These are phyloP conservation scores for Dictyostelium capitatum DNA, from an alignment of 78 protist species.

Conservation along the genomic window DNA sequence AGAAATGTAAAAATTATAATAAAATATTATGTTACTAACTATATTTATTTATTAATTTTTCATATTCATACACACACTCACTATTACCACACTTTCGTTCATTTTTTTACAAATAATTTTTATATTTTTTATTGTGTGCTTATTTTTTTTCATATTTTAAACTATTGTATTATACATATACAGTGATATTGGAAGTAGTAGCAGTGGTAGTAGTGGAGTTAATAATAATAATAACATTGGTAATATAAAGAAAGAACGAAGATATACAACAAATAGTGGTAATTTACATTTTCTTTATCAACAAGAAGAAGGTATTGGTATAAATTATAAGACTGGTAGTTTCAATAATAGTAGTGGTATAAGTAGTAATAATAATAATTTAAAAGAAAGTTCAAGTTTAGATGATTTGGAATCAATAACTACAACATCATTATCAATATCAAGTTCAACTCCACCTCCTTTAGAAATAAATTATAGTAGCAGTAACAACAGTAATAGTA, in stretches of 20 bases:
- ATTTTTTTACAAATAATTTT: too few relatives aligned
- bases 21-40: too few relatives aligned
- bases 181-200: too few relatives aligned
- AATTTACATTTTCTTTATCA: not conserved
- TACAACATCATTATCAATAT: not conserved
- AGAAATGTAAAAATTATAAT: too few relatives aligned
- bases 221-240: not conserved
- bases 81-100: too few relatives aligned
- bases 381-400: not conserved
- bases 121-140: too few relatives aligned
- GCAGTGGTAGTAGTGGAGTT: too few relatives aligned
- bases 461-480: not conserved
- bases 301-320: conserved; percentile 5
- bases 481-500: not conserved
- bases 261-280: not conserved
- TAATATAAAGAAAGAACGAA: conserved; percentile 9
- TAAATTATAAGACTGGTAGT: not conserved
- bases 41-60: too few relatives aligned
- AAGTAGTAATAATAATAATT: not conserved
- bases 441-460: not conserved
- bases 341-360: not conserved
- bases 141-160: too few relatives aligned
- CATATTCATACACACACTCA: too few relatives aligned
- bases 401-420: not conserved
- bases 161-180: too few relatives aligned